phyloP scores from a whole-genome alignment of 139 green algal genomes.

The Microglena sp. region DNA sequence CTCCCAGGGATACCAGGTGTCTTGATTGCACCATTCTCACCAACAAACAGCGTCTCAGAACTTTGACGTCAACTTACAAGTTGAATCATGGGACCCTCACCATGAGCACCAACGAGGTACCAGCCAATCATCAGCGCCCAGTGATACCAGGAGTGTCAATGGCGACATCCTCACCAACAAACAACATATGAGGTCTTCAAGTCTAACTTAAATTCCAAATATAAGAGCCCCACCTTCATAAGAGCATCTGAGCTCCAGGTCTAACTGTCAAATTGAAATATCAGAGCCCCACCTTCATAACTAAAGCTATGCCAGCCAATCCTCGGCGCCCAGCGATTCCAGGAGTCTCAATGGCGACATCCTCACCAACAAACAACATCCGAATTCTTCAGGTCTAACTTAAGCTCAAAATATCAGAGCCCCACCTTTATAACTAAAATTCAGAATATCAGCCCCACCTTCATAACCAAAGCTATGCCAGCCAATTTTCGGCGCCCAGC shows the following conservation, averaged over 20 bases:
- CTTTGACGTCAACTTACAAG: too few species aligned
- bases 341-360: constrained; percentile 56
- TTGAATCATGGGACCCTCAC: too few species aligned
- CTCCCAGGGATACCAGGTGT: constrained; percentile 45
- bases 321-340: constrained; percentile 59
- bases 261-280: too few species aligned
- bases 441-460: constrained; percentile 59
- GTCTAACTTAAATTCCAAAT: too few species aligned
- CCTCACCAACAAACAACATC: constrained; percentile 69
- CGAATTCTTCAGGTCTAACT: too few species aligned
- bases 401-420: too few species aligned
- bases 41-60: constrained; percentile 63
- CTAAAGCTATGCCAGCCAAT: constrained; percentile 74
- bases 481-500: constrained; percentile 72
- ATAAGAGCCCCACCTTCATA: too few species aligned
- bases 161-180: constrained; percentile 73
- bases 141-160: constrained; percentile 44
- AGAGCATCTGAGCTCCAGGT: too few species aligned
- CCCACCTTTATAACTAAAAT: constrained; percentile 79
- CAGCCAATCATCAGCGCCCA: constrained; percentile 73
- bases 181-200: too few species aligned
- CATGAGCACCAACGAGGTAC: constrained; percentile 80
- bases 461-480: constrained; percentile 75
- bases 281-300: constrained; percentile 68
- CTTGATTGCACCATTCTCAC: constrained; percentile 72